phyloP scores from a whole-genome alignment of 345 rosid species.

The Brassica juncea region DNA sequence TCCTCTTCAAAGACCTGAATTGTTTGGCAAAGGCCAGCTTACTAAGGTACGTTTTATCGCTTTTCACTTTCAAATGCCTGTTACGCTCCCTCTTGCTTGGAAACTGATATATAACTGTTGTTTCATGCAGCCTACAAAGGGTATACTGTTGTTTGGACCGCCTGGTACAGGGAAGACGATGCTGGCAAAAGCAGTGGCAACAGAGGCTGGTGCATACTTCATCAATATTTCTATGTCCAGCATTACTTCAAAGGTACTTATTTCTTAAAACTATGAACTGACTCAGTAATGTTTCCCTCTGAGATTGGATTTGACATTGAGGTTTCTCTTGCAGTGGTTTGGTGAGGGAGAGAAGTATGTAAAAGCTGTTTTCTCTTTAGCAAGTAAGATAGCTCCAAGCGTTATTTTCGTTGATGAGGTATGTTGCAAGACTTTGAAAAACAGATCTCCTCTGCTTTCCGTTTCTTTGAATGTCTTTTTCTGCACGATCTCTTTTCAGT shows the following conservation, averaged over 20 bases:
- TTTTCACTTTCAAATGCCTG: background rate
- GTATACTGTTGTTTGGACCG: constrained; percentile 94
- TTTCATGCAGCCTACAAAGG: constrained; percentile 82
- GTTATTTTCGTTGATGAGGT: constrained; percentile 98
- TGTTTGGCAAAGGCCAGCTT: constrained; percentile 96
- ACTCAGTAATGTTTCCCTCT: background rate
- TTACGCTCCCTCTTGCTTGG: constrained; percentile 16
- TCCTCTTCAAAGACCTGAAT: constrained; percentile 98
- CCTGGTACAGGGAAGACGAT: constrained; percentile 99
- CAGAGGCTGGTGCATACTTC: constrained; percentile 97
- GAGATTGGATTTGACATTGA: constrained; percentile 1
- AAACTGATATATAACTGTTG: constrained; percentile 7
- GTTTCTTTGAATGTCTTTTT: background rate
- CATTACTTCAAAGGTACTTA: constrained; percentile 85
- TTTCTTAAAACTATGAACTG: background rate
- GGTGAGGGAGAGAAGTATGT: constrained; percentile 99
- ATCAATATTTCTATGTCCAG: constrained; percentile 98
- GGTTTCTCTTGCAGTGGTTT: constrained; percentile 75
- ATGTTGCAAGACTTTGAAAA: constrained; percentile 20
- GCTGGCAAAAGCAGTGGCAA: constrained; percentile 99
- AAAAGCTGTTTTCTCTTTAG: constrained; percentile 94
- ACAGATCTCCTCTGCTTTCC: background rate
- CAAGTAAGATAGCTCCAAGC: constrained; percentile 99
- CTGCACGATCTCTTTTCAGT: background rate
- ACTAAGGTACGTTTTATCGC: constrained; percentile 62